A percentile compares a stretch with the other conserved stretches of the same genome.
phyloP scores from a whole-genome alignment of 2,329 filamentous ascomycete genomes.

The Echinosphaeria canescens region DNA sequence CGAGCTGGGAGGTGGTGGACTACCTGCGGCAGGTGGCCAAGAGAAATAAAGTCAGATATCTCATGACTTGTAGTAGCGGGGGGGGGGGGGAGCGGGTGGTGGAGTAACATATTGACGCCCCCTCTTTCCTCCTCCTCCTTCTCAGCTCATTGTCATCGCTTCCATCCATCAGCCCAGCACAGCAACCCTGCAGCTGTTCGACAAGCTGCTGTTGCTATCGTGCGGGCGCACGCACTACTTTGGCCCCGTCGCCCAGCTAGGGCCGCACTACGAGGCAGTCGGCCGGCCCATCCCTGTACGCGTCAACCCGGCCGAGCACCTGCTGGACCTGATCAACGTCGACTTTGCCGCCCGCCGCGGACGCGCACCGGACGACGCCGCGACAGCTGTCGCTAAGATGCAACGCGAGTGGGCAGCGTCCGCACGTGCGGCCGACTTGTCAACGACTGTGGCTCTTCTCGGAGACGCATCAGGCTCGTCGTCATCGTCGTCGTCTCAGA shows the following conservation, averaged over 20 bases:
- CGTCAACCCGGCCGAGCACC: constrained; percentile 61
- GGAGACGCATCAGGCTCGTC: too few relatives aligned
- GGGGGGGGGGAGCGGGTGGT: background rate
- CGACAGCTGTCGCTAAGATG: constrained; percentile 26
- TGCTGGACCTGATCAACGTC: constrained; percentile 58
- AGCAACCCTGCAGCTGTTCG: constrained; percentile 58
- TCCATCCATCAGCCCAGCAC: constrained; percentile 78
- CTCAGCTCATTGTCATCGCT: constrained; percentile 51
- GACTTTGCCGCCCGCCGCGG: constrained; percentile 42
- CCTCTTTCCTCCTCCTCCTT: background rate
- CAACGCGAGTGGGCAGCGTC: constrained; percentile 30
- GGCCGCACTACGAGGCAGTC: constrained; percentile 38
- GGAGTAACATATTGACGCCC: background rate
- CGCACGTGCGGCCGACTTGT: too few relatives aligned
- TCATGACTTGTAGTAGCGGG: too few relatives aligned
- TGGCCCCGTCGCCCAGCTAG: constrained; percentile 34
- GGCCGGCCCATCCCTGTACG: constrained; percentile 43
- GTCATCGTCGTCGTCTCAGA: too few relatives aligned
- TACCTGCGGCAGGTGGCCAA: constrained; percentile 47
- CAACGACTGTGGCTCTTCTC: too few relatives aligned
- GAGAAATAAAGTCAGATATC: constrained; percentile 33
- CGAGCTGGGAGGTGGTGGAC: constrained; percentile 54
- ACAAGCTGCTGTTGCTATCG: constrained; percentile 57
- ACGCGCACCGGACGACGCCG: constrained; percentile 19
- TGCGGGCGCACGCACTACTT: constrained; percentile 52